These are phyloP conservation scores for Xylariales sp. DNA, from an alignment of 2,329 filamentous ascomycete species.

Conservation along the genomic window DNA sequence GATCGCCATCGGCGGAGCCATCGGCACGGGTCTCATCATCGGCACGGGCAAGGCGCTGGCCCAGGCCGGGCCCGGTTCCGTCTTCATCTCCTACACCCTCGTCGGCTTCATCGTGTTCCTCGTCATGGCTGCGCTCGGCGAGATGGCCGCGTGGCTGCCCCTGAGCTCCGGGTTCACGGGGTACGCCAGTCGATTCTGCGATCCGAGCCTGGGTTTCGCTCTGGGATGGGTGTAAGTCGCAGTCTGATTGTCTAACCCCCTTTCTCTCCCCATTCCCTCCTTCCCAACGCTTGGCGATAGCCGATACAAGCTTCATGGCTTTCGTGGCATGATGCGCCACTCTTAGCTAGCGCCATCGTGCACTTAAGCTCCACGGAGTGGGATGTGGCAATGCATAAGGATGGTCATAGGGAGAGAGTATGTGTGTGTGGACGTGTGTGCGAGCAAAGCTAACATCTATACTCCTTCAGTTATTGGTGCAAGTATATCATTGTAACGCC, in stretches of 20 bases:
- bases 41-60: conserved; percentile 55
- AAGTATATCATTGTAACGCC: conserved; percentile 85
- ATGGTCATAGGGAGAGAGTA: too few species aligned
- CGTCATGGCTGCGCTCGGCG: conserved; percentile 77
- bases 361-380: too few species aligned
- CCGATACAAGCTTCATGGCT: too few species aligned
- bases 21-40: conserved; percentile 71
- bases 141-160: conserved; percentile 82
- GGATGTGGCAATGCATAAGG: too few species aligned
- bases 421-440: too few species aligned
- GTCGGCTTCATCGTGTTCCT: conserved; percentile 71
- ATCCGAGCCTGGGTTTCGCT: conserved; percentile 76
- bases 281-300: too few species aligned
- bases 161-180: conserved; percentile 75
- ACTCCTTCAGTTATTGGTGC: conserved; percentile 52
- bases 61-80: conserved; percentile 56
- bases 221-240: conserved; percentile 68
- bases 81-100: conserved; percentile 67
- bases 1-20: conserved; percentile 70
- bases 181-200: conserved; percentile 74
- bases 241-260: too few species aligned
- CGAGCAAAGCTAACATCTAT: background rate
- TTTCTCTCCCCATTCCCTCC: too few species aligned
- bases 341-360: too few species aligned
- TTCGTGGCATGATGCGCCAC: too few species aligned